Conservation (phyloP, 192 early-diverging fungal genomes). For the Rhizoclosmatium globosum region DNA sequence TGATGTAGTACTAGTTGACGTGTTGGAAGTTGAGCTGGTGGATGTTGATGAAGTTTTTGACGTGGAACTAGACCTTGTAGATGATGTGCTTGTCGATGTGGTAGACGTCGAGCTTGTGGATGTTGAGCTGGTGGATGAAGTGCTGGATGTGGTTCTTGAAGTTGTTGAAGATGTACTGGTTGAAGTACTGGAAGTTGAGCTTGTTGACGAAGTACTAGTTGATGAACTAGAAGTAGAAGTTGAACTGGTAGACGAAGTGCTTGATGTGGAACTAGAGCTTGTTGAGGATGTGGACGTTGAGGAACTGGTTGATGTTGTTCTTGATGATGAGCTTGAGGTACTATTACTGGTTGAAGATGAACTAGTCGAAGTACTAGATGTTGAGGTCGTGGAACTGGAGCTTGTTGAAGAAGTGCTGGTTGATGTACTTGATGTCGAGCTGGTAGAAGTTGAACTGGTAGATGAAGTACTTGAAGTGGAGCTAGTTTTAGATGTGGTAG, state of each 20-base stretch:
- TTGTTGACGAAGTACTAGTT: constrained; percentile 1
- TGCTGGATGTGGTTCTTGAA: too few species aligned
- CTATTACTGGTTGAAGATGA: background rate
- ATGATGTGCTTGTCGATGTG: too few species aligned
- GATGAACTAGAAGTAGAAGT: background rate
- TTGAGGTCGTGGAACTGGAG: constrained; percentile 3
- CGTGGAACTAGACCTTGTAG: too few species aligned
- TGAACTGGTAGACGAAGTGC: background rate
- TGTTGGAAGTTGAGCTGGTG: too few species aligned
- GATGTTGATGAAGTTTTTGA: too few species aligned
- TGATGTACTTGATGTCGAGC: background rate
- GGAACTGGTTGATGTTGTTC: background rate
- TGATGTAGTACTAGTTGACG: too few species aligned
- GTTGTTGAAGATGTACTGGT: too few species aligned
- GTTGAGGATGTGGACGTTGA: background rate
- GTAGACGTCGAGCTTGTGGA: too few species aligned
- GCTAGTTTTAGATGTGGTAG: background rate
- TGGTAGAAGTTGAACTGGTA: background rate
- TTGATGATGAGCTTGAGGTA: background rate
- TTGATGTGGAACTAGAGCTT: background rate
- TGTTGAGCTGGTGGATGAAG: too few species aligned
- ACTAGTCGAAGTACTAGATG: background rate
- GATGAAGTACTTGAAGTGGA: background rate
- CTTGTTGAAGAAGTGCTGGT: background rate
- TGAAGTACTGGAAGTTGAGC: too few species aligned